Percentiles rank a stretch among this genome's conserved stretches.
phyloP scores from a whole-genome alignment of 2,329 filamentous ascomycete species.

The Aspergillus candidus region DNA sequence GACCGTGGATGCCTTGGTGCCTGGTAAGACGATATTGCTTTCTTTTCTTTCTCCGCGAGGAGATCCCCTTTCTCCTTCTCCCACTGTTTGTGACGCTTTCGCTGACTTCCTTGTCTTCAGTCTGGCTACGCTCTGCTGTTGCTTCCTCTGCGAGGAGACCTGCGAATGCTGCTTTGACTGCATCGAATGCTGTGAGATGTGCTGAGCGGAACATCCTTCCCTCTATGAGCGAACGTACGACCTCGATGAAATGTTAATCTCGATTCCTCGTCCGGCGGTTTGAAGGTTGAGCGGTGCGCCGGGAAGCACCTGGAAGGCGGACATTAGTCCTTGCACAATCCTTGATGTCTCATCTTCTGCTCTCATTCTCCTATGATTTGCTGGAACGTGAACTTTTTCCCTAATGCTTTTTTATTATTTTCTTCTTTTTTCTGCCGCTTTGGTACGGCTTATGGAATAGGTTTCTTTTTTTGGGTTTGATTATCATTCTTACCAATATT shows the following conservation, averaged over 20 bases:
- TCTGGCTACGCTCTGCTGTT: slow-evolving; percentile 55
- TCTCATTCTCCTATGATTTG: background rate
- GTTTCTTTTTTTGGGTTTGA: background rate
- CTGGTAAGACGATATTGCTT: slow-evolving; percentile 35
- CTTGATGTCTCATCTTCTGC: background rate
- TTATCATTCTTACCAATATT: no score
- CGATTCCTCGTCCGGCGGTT: slow-evolving; percentile 16
- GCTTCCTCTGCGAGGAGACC: slow-evolving; percentile 58
- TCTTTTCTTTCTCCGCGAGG: background rate
- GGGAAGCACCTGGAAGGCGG: background rate
- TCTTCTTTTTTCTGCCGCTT: background rate
- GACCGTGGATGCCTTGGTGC: slow-evolving; percentile 47
- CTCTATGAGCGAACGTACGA: slow-evolving; percentile 16
- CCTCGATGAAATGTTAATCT: slow-evolving; percentile 18
- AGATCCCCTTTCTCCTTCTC: background rate
- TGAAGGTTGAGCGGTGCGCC: background rate
- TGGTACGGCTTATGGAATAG: background rate
- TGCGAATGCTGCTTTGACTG: slow-evolving; percentile 61
- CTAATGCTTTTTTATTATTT: background rate
- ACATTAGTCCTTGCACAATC: no score
- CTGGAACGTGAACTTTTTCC: background rate
- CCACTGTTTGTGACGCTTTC: background rate
- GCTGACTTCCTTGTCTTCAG: slow-evolving; percentile 25
- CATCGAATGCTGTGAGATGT: slow-evolving; percentile 47
- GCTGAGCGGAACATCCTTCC: slow-evolving; percentile 16